A percentile compares a stretch with the other conserved stretches of the same genome.
Conservation (phyloP, 495 filamentous ascomycete species). For the Hypomontagnella monticulosa region DNA sequence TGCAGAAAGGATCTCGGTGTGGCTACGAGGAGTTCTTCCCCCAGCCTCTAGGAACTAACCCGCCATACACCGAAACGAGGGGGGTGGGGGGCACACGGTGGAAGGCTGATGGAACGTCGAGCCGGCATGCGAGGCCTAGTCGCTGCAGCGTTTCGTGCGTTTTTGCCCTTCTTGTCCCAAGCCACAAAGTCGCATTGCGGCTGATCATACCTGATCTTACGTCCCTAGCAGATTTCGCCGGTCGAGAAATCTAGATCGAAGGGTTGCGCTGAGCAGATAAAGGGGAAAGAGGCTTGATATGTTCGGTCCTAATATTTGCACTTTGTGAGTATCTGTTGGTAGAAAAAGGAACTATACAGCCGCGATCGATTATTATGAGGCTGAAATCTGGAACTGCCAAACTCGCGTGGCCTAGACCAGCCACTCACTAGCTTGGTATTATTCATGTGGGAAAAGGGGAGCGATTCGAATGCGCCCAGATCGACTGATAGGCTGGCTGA, state of each 20-base stretch:
- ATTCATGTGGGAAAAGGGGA: slow-evolving; percentile 1
- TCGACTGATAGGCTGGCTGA: slow-evolving; percentile 27
- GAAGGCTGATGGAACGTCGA: slow-evolving; percentile 33
- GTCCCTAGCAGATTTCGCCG: slow-evolving; percentile 22
- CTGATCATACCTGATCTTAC: slow-evolving; percentile 17
- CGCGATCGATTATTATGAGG: slow-evolving; percentile 10
- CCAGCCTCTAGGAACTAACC: slow-evolving; percentile 13
- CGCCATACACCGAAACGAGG: slow-evolving; percentile 9
- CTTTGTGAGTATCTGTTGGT: not conserved
- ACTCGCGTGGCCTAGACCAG: slow-evolving; percentile 3
- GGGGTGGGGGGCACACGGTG: not conserved
- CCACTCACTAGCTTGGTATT: not conserved
- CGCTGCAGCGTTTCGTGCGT: not conserved
- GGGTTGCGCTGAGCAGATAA: not conserved
- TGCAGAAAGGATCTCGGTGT: slow-evolving; percentile 19
- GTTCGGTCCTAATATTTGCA: not conserved
- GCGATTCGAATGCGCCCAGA: slow-evolving; percentile 1
- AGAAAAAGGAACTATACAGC: too few species aligned
- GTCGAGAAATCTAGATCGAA: slow-evolving; percentile 26
- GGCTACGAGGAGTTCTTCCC: slow-evolving; percentile 5
- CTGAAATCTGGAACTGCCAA: slow-evolving; percentile 18
- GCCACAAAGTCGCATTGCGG: slow-evolving; percentile 40
- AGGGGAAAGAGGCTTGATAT: slow-evolving; percentile 9
- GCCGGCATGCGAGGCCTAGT: not conserved
- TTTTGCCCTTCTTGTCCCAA: not conserved